Evolutionary conservation across 768 basidiomycete species (phyloP), one percentile per base, ranked within the genome.

Genomic region (Paxillus ammoniavirescens): DNA sequence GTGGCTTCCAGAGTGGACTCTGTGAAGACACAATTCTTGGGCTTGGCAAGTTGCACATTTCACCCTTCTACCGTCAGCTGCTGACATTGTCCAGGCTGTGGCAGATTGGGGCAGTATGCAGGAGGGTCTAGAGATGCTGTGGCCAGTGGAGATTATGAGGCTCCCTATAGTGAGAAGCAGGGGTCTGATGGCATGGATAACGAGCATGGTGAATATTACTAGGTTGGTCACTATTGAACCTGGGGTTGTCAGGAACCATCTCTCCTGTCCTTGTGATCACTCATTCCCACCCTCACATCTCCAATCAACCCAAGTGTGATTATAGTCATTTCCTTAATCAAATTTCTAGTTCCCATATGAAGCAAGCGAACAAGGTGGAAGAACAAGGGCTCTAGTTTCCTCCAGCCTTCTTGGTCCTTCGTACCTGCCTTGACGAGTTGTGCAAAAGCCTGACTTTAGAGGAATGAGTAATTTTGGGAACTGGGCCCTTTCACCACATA

Each of bases 281-380:
- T 21, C 21, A 21, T 21, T 21, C 21, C 21, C 3, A 3, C 21
- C 21, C 21, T 21, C 21, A 21, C 3, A 21, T 21, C 21, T 54
- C 75, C 81, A 50, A 89, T 78, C 4, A 69, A 67, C 31, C 87
- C 87, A 5, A 85, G 73, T 13, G 82, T 77, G 3, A 89, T 73
- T 14, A 91, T 63, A 1, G 82, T 68, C 0, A 87, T 87, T 65
- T 93, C 91, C 60, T 78, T 81, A 9, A 82, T 67, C 2, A 75
- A 69, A 45, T 77, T 67, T 54, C 75, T 81, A 15, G 60, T 37
- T 3, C 69, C 70, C 1, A 60, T 60, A 18, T 81, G 77, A 40
- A 88, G 76, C 21, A 80, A 64, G 8, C 73, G 68, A 59, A n/a
- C n/a, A n/a, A n/a, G n/a, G n/a, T n/a, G 69, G 26, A 67, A 69